phyloP scores from a whole-genome alignment of 1,139 yeast species.

The Casaregolazyma lundiana region DNA sequence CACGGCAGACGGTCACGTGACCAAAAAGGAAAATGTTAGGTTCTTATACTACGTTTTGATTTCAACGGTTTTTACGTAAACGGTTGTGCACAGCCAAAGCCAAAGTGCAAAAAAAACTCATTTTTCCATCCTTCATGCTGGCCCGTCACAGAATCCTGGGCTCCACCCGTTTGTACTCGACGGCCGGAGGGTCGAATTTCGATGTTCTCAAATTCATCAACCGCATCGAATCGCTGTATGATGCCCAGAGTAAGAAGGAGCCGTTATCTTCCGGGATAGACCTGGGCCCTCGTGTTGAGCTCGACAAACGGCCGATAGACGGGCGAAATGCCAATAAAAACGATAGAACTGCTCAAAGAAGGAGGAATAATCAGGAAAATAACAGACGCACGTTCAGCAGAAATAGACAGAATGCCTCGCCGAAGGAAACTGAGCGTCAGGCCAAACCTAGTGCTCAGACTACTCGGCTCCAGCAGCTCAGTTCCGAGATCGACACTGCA shows the following conservation, averaged over 20 bases:
- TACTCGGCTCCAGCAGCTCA: slow-evolving; percentile 6
- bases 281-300: background rate
- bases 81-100: background rate
- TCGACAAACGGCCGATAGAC: background rate
- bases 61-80: too few relatives aligned
- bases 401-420: background rate
- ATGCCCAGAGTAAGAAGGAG: slow-evolving; percentile 20
- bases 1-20: too few relatives aligned
- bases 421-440: background rate
- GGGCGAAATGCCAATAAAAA: background rate
- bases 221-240: slow-evolving; percentile 28
- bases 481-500: slow-evolving; percentile 8
- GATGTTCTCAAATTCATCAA: slow-evolving; percentile 26
- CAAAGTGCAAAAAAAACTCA: background rate
- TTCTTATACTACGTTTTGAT: too few relatives aligned
- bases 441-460: slow-evolving; percentile 2
- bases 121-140: background rate
- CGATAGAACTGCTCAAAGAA: slow-evolving; percentile 4
- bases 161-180: background rate
- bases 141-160: background rate
- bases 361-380: background rate
- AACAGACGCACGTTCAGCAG: slow-evolving; percentile 3
- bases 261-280: slow-evolving; percentile 10
- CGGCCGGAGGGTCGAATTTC: slow-evolving; percentile 14
- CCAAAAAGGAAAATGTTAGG: too few relatives aligned